Base-by-base conservation (phyloP, 768 basidiomycete genomes). In the Neoboletus magnificus region DNA sequence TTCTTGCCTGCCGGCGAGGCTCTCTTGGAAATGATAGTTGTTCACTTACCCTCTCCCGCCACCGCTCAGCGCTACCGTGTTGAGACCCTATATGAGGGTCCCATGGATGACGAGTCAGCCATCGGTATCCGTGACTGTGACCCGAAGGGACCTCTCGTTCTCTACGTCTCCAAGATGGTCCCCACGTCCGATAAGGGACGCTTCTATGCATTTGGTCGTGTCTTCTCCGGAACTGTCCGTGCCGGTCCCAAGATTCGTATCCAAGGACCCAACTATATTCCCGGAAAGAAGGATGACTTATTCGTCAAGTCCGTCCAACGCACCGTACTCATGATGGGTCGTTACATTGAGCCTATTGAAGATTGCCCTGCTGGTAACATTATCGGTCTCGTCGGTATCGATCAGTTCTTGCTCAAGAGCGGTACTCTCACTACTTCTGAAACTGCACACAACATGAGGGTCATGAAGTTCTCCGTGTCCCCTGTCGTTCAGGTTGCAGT, bases 101-200 rank as follows among this genome's bases (percentile, higher is more conserved):
- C 97, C 67, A 93, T 98, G 93, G 97, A 99, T 77, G 97, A 99
- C 71, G 97, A 99, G 77, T 97, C 93, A 57, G 97, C 97, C 64
- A 93, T 98, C 64, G 92, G 86, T 78, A 95, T 99, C 80, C 87
- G 97, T 50, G 95, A 98, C 73, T 99, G 97, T 73, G 92, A 98
- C 77, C 89, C 97, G 73, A 88, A 86, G 43, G 97, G 87, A 50
- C 97, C 97, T 61, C 89, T 99, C 59, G 94, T 98, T 70, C 84
- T 96, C 61, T 99, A 99, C 77, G 82, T 99, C 77, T 98, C 97
- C 64, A 98, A 98, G 86, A 98, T 99, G 97, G 97, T 98, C 67
- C 97, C 97, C 60, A 98, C 97, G 40, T 97, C 97, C 64, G 97
- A 99, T 76, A 98, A 98, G 79, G 97, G 97, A 69, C 94, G 97